Conservation (phyloP, 2,329 filamentous ascomycete genomes). For the Aspergillus costaricaensis region DNA sequence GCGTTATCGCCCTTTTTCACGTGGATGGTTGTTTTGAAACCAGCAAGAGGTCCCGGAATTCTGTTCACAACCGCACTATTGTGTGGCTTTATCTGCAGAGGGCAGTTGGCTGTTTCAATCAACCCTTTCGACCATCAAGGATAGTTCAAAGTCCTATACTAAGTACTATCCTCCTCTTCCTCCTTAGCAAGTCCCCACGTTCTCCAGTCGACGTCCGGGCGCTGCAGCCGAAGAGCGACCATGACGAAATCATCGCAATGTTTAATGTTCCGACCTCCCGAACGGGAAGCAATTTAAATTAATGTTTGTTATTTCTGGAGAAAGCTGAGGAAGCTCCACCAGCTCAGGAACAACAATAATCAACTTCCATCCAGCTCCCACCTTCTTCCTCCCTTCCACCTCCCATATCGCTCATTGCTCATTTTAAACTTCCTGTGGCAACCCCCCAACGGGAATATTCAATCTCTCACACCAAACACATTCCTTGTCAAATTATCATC, state of each 20-base stretch:
- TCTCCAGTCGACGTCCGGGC: constrained; percentile 8
- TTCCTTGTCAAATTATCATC: not conserved
- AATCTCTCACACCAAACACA: not conserved
- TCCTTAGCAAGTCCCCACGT: not conserved
- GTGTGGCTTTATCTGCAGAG: too few species aligned
- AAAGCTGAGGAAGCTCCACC: constrained; percentile 4
- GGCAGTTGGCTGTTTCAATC: too few species aligned
- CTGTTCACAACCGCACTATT: too few species aligned
- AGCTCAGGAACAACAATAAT: constrained; percentile 1
- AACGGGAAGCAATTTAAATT: not conserved
- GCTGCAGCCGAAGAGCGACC: constrained; percentile 8
- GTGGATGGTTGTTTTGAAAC: not conserved
- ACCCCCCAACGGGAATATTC: not conserved
- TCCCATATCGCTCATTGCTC: not conserved
- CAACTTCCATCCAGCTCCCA: not conserved
- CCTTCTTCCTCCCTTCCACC: not conserved
- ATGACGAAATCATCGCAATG: constrained; percentile 11
- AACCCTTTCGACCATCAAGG: too few species aligned
- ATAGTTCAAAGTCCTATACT: too few species aligned
- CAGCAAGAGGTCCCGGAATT: not conserved
- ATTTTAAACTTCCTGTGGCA: not conserved
- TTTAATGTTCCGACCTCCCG: constrained; percentile 3
- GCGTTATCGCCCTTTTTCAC: not conserved
- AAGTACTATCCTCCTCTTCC: too few species aligned
- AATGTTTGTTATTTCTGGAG: not conserved